Conservation (phyloP, 2,329 filamentous ascomycete genomes). For the Dactylellina drechsleri region DNA sequence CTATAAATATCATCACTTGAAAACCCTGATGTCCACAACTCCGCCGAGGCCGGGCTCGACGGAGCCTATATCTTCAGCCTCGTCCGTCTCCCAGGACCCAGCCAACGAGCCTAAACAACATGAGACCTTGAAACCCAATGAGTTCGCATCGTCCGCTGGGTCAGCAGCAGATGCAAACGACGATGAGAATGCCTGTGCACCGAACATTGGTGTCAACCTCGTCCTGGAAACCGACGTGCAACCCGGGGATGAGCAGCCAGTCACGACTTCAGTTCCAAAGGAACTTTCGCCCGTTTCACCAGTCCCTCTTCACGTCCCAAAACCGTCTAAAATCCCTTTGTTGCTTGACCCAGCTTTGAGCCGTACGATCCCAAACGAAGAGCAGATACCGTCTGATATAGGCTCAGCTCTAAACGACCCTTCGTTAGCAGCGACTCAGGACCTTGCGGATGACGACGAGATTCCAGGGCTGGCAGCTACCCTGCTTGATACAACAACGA, state of each 20-base stretch:
- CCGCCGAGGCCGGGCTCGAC: constrained; percentile 47
- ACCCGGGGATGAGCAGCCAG: constrained; percentile 40
- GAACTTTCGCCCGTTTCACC: constrained; percentile 72
- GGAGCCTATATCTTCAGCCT: constrained; percentile 48
- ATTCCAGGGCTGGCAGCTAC: constrained; percentile 4
- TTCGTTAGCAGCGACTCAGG: constrained; percentile 18
- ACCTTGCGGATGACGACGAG: constrained; percentile 15
- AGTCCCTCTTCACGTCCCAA: constrained; percentile 74
- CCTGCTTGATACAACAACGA: constrained; percentile 16
- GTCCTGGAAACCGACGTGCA: constrained; percentile 34
- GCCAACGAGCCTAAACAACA: constrained; percentile 18
- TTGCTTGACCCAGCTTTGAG: constrained; percentile 76
- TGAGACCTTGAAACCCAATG: constrained; percentile 33
- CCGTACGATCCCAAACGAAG: constrained; percentile 51
- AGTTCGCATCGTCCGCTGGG: constrained; percentile 1
- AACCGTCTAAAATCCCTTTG: constrained; percentile 75
- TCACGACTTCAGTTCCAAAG: constrained; percentile 50
- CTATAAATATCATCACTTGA: constrained; percentile 24
- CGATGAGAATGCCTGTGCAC: constrained; percentile 37
- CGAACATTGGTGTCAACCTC: constrained; percentile 33
- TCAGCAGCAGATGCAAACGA: constrained; percentile 1
- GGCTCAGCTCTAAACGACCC: constrained; percentile 51
- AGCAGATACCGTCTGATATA: constrained; percentile 47
- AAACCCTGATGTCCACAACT: constrained; percentile 49
- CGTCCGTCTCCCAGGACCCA: constrained; percentile 29